A percentile compares a stretch with the other conserved stretches of the same genome.
Conservation (phyloP, 2,329 filamentous ascomycete species). For the Tolypocladium album region DNA sequence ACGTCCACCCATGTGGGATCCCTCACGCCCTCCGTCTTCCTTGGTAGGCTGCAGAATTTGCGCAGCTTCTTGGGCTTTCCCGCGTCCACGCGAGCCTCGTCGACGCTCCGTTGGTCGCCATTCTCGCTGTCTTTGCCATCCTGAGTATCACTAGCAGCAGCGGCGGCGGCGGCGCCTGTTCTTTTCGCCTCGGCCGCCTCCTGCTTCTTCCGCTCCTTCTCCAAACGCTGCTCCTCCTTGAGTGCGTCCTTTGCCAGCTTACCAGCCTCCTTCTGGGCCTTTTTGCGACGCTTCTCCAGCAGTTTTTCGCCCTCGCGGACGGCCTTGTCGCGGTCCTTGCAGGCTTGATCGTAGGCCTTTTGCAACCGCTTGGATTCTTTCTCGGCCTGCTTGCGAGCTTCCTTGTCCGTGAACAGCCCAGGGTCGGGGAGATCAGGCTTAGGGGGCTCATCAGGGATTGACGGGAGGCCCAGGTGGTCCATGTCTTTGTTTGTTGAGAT, state of each 20-base stretch:
- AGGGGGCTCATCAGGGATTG: conserved; percentile 38
- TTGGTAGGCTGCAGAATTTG: conserved; percentile 71
- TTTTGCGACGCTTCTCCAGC: conserved; percentile 40
- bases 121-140: background rate
- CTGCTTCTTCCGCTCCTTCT: conserved; percentile 18
- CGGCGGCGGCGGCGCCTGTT: conserved; percentile 3
- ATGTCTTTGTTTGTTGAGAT: background rate
- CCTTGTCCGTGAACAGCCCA: conserved; percentile 49
- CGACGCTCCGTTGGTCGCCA: background rate
- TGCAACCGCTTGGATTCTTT: conserved; percentile 53
- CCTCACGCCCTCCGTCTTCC: conserved; percentile 37
- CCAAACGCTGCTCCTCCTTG: conserved; percentile 22
- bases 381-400: conserved; percentile 55
- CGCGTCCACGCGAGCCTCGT: background rate
- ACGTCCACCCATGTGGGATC: conserved; percentile 71
- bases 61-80: conserved; percentile 41
- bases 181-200: conserved; percentile 18
- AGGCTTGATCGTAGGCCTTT: conserved; percentile 54
- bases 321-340: conserved; percentile 56
- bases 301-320: conserved; percentile 53
- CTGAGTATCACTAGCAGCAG: background rate
- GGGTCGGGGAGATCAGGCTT: conserved; percentile 39
- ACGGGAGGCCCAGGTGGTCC: conserved; percentile 20
- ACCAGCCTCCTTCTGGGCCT: conserved; percentile 29
- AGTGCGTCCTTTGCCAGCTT: conserved; percentile 28